phyloP scores from a whole-genome alignment of 371 early-diverging fungal genomes.

The Zopfochytrium polystomum region DNA sequence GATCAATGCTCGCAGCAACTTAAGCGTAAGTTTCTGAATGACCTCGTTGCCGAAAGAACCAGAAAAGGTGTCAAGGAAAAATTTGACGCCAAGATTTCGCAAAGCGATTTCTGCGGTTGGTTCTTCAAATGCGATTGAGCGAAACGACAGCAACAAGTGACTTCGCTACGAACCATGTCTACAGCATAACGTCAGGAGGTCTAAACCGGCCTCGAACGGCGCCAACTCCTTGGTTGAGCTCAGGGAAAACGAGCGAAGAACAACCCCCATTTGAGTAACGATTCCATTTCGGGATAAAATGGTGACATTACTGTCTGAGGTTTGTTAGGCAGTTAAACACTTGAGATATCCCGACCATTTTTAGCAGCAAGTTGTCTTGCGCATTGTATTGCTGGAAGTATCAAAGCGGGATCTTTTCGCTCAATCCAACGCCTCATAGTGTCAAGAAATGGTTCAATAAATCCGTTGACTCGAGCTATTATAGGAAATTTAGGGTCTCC shows the following conservation, averaged over 20 bases:
- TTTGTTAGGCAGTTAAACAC: too few relatives aligned
- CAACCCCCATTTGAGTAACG: too few relatives aligned
- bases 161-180: too few relatives aligned
- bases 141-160: too few relatives aligned
- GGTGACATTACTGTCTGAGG: too few relatives aligned
- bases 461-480: conserved; percentile 37
- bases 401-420: too few relatives aligned
- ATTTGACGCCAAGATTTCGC: conserved; percentile 27
- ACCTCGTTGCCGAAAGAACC: conserved; percentile 18
- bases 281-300: too few relatives aligned
- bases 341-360: too few relatives aligned
- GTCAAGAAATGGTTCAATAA: conserved; percentile 31
- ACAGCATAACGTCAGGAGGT: conserved; percentile 32
- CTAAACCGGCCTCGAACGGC: conserved; percentile 23
- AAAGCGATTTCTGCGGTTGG: too few relatives aligned
- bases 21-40: conserved; percentile 28
- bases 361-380: too few relatives aligned
- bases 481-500: conserved; percentile 40
- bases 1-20: conserved; percentile 30
- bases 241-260: not conserved
- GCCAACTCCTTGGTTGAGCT: conserved; percentile 9
- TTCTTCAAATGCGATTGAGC: too few relatives aligned
- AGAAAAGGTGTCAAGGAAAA: conserved; percentile 22
- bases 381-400: too few relatives aligned
- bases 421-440: conserved; percentile 35